A percentile compares a stretch with the other conserved stretches of the same genome.
phyloP scores from a whole-genome alignment of 2,329 filamentous ascomycete genomes.

The Scolecobasidium constrictum region DNA sequence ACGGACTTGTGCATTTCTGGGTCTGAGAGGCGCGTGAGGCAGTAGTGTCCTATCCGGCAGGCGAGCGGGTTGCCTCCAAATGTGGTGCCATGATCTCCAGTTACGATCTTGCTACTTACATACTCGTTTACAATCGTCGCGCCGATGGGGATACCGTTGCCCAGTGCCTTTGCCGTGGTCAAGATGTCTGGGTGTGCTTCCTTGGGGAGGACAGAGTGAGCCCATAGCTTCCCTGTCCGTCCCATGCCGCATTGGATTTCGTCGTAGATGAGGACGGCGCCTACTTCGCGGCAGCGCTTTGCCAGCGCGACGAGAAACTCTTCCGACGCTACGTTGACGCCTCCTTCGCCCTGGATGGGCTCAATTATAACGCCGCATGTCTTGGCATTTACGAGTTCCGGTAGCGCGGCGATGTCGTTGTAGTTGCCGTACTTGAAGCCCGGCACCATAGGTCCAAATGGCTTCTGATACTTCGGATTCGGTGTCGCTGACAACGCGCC shows the following conservation, averaged over 20 bases:
- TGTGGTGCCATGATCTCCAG: constrained; percentile 85
- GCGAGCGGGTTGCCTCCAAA: constrained; percentile 89
- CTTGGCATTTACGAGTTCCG: constrained; percentile 64
- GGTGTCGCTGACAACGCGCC: constrained; percentile 90
- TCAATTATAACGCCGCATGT: constrained; percentile 95
- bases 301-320: constrained; percentile 82
- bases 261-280: constrained; percentile 84
- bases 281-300: constrained; percentile 72
- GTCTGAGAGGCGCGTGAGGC: constrained; percentile 66
- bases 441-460: constrained; percentile 90
- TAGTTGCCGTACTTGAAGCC: constrained; percentile 80
- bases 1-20: constrained; percentile 60
- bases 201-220: constrained; percentile 61
- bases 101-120: constrained; percentile 58
- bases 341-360: constrained; percentile 94
- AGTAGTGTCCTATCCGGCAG: constrained; percentile 73
- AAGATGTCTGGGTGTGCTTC: constrained; percentile 88
- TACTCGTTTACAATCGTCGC: constrained; percentile 59
- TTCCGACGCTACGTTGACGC: constrained; percentile 70
- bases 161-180: constrained; percentile 89
- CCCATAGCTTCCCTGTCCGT: constrained; percentile 84
- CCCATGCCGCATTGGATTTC: constrained; percentile 94
- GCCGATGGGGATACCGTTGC: constrained; percentile 92
- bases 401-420: constrained; percentile 67
- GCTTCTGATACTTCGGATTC: constrained; percentile 94